These are phyloP conservation scores for Apiospora koreana DNA, from an alignment of 2,329 filamentous ascomycete genomes.

Conservation along the genomic window DNA sequence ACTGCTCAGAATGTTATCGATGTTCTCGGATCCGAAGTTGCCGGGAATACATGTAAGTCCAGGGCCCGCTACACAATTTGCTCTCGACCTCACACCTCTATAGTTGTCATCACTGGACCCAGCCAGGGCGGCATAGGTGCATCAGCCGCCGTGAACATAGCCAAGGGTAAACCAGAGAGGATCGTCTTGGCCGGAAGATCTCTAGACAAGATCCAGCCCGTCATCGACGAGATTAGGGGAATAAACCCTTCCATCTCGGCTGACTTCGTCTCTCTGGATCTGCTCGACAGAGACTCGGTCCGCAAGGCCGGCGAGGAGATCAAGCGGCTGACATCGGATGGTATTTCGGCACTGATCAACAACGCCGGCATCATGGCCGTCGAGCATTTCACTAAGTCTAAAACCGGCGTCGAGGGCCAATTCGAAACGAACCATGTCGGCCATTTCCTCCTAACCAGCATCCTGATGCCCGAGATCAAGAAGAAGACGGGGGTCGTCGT, in stretches of 20 bases:
- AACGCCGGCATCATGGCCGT: conserved; percentile 44
- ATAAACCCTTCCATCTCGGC: background rate
- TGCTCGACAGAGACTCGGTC: conserved; percentile 1
- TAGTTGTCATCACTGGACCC: background rate
- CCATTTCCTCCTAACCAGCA: conserved; percentile 39
- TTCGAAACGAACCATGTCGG: conserved; percentile 39
- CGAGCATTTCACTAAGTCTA: conserved; percentile 25
- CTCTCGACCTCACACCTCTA: background rate
- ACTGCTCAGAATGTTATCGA: conserved; percentile 3
- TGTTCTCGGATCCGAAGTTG: background rate
- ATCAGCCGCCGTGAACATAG: background rate
- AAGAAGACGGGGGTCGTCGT: conserved; percentile 36
- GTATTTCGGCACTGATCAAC: conserved; percentile 26
- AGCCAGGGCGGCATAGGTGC: background rate
- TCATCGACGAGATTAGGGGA: background rate
- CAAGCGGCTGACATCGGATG: background rate
- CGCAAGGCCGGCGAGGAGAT: conserved; percentile 5
- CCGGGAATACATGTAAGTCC: background rate
- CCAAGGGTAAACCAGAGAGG: background rate
- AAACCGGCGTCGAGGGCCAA: conserved; percentile 40
- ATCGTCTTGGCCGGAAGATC: background rate
- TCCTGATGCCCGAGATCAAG: conserved; percentile 32
- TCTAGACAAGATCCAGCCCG: conserved; percentile 6
- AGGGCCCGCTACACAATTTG: no score
- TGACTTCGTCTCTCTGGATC: conserved; percentile 3